These are phyloP conservation scores for Physcomitrium patens DNA, from an alignment of 225 moss, liverwort and hornwort species.

Conservation along the genomic window DNA sequence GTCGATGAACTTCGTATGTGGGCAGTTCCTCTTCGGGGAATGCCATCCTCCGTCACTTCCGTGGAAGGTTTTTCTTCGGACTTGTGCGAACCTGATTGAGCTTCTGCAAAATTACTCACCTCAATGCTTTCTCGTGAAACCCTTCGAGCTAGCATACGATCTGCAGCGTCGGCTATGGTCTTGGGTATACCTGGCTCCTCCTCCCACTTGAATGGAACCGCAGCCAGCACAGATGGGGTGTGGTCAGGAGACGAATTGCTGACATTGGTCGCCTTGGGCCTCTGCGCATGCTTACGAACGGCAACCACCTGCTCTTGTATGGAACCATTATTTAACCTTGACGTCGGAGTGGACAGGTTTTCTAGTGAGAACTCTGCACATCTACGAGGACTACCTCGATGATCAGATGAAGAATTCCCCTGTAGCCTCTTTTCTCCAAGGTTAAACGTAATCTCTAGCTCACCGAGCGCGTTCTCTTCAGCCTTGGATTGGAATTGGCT, in stretches of 20 bases:
- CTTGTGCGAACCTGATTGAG: not conserved
- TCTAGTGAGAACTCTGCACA: not conserved
- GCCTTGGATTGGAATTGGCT: not conserved
- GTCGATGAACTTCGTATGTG: not conserved
- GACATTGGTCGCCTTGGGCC: not conserved
- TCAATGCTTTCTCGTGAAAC: conserved; percentile 45
- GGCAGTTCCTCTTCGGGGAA: not conserved
- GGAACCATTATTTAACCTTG: conserved; percentile 14
- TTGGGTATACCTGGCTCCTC: conserved; percentile 69
- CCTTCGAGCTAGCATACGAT: conserved; percentile 60
- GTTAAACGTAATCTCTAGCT: conserved; percentile 28
- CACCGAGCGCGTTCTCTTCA: not conserved
- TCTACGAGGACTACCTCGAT: not conserved
- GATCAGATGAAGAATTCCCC: not conserved
- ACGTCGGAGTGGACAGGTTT: conserved; percentile 20
- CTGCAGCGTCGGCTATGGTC: conserved; percentile 59
- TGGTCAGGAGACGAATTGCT: conserved; percentile 33
- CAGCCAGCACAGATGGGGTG: not conserved
- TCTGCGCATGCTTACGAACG: conserved; percentile 31
- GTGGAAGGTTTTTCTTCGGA: conserved; percentile 1
- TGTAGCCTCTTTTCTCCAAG: conserved; percentile 13
- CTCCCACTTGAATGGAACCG: conserved; percentile 74
- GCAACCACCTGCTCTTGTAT: conserved; percentile 22
- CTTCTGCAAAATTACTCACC: conserved; percentile 12
- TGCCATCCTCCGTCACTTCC: conserved; percentile 14